These are phyloP conservation scores for Prunella vulgaris DNA, from an alignment of 257 asterid species.

Conservation along the genomic window DNA sequence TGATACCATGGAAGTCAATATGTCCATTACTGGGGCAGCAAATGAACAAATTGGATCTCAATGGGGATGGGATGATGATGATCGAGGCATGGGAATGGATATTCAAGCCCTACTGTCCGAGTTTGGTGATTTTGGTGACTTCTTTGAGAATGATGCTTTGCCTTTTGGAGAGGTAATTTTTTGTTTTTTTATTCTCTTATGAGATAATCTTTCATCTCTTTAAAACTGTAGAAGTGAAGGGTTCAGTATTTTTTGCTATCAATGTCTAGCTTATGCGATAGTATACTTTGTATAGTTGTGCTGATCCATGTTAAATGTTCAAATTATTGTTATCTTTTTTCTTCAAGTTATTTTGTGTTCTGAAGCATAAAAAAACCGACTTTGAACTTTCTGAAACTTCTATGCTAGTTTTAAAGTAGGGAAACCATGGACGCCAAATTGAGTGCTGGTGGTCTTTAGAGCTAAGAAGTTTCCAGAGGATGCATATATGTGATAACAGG, in stretches of 20 bases:
- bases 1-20: constrained; percentile 63
- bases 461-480: background rate
- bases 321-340: background rate
- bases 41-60: constrained; percentile 55
- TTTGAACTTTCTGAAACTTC: constrained; percentile 11
- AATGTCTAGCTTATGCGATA: background rate
- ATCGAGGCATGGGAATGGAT: constrained; percentile 73
- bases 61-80: constrained; percentile 97
- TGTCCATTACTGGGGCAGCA: constrained; percentile 48
- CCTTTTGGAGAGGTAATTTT: constrained; percentile 89
- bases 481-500: background rate
- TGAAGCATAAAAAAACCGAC: background rate
- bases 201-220: background rate
- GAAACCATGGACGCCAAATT: constrained; percentile 1
- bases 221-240: background rate
- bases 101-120: constrained; percentile 84
- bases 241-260: background rate
- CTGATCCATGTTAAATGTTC: background rate
- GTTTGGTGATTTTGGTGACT: constrained; percentile 98
- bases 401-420: background rate
- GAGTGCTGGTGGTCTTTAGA: background rate
- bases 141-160: constrained; percentile 77
- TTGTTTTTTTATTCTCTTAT: constrained; percentile 1
- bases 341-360: background rate
- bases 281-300: background rate